Evolutionary conservation across 2,329 filamentous ascomycete species (phyloP), one percentile per base, ranked within the genome.

Genomic region (Cercospora sp.): DNA sequence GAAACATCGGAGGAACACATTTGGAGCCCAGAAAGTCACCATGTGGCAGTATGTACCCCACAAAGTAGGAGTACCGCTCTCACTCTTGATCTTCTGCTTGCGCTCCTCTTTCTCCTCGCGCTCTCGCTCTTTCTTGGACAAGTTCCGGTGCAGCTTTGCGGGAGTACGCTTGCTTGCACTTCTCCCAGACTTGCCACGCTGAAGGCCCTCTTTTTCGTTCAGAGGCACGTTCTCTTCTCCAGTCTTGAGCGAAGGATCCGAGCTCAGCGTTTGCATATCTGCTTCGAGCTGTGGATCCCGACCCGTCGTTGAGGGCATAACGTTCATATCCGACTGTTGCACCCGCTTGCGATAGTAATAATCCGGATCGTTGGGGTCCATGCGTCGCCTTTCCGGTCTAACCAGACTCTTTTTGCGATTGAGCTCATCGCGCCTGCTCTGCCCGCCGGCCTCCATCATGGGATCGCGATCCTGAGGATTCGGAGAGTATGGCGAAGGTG

Each of bases 41-140:
- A 97, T 88, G 59, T 91, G 90, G 80, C 95, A 99, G 82, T 99
- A 99, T 3, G 96, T 90, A 75, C 93, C 96, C 95, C 95, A 99
- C 42, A 96, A 80, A 76, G 91, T 97, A 0, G 93, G 93, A 2
- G 94, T 92, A 2, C 89, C 87, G 60, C 92, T 85, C 66, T 88
- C 82, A 66, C 91, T 87, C 70, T 85, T 78, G 65, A 87, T 85
- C 77, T 89, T 87, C 74, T 88, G 82, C 55, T 67, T 64, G 42
- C 71, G 70, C 74, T 83, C 82, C 72, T 75, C 71, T 64, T 72
- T 73, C 23, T 82, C 86, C 73, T 89, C 87, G 76, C 92, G 86
- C 60, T 87, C 85, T 3, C 85, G 83, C 71, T 82, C 82, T 71
- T 84, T 84, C 75, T 92, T 90, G 5, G 88, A 88, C 70, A 91